phyloP scores from a whole-genome alignment of 2,329 filamentous ascomycete species.

The Neonectria magnoliae region DNA sequence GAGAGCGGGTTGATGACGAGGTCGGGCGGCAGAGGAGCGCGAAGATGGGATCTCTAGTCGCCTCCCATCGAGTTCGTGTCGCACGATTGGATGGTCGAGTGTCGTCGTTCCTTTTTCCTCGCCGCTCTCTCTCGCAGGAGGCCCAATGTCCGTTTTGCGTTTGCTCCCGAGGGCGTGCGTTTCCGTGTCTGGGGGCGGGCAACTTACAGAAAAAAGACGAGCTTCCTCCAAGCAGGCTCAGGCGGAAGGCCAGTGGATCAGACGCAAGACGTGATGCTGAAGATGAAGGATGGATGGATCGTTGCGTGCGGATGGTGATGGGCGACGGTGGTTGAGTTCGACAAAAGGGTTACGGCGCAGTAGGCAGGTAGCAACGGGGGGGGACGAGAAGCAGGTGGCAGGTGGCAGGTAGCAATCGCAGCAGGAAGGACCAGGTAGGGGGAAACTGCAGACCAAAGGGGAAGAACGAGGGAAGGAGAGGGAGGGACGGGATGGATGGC shows the following conservation, averaged over 20 bases:
- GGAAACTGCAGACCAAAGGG: conserved; percentile 39
- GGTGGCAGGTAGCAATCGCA: conserved; percentile 28
- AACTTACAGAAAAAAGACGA: conserved; percentile 39
- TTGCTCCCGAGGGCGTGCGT: conserved; percentile 21
- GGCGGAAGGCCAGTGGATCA: conserved; percentile 27
- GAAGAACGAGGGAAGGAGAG: conserved; percentile 22
- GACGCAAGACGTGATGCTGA: conserved; percentile 32
- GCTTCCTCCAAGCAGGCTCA: conserved; percentile 38
- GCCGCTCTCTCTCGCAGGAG: conserved; percentile 16
- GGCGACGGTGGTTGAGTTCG: conserved; percentile 36
- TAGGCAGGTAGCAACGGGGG: conserved; percentile 35
- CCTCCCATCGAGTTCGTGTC: conserved; percentile 24
- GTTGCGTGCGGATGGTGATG: conserved; percentile 26
- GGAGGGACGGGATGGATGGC: conserved; percentile 17
- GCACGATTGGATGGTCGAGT: conserved; percentile 22
- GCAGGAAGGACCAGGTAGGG: conserved; percentile 34
- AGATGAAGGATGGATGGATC: conserved; percentile 33
- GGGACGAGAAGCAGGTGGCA: conserved; percentile 25
- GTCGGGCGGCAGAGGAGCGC: conserved; percentile 6
- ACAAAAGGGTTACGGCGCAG: conserved; percentile 40
- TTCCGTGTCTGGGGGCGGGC: conserved; percentile 15
- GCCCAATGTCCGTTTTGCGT: conserved; percentile 21
- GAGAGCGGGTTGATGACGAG: conserved; percentile 14
- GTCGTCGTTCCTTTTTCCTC: conserved; percentile 29
- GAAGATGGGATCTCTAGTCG: conserved; percentile 21